Evolutionary conservation across 129 eudicot species (phyloP), one percentile per base, ranked within the genome.

Genomic region (Saussurea involucrata): DNA sequence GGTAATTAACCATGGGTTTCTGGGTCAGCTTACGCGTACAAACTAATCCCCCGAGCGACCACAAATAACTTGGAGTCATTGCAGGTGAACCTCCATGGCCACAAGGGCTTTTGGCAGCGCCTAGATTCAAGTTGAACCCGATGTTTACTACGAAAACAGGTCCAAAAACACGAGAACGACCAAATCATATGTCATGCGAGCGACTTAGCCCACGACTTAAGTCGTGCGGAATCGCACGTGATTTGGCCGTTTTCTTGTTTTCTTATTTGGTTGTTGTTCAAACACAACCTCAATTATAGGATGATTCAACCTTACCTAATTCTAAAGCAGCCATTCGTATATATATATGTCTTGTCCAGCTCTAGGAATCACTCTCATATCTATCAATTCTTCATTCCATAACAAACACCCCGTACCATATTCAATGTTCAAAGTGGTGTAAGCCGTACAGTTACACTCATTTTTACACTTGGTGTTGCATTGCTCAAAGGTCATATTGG

Each of bases 361-460:
- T 7, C 32, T 64, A 0, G 21, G 67, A 11, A 46, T 36, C 4
- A 42, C 36, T 37, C 79, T 64, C 3, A 84, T 22, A 70, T 84
- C 87, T 25, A 79, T 24, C 68, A 83, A 8, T 6, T 67, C 69
- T 2, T 58, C 75, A 22, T 73, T 63, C 87, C 87, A 83, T 25
- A 55, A 21, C 57, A 83, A 68, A 63, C 87, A 84, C 3, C 87
- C 87, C 11, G 8, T 74, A 13, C 73, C 46, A 8, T 71, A 12
- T 22, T 66, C 28, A 8, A 69, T 24, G 13, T 78, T 69, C 66
- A 80, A 24, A 71, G 73, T 71, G 0, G 87, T 44, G 55, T 80
- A 84, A 55, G 81, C 87, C 25, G 78, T 63, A 80, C 84, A 84
- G 18, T 68, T 64, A 46, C 86, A 83, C 25, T 83, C 76, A 1